Evolutionary conservation across 1,139 yeast genomes (phyloP).

Genomic region (Hansenula anomala): DNA sequence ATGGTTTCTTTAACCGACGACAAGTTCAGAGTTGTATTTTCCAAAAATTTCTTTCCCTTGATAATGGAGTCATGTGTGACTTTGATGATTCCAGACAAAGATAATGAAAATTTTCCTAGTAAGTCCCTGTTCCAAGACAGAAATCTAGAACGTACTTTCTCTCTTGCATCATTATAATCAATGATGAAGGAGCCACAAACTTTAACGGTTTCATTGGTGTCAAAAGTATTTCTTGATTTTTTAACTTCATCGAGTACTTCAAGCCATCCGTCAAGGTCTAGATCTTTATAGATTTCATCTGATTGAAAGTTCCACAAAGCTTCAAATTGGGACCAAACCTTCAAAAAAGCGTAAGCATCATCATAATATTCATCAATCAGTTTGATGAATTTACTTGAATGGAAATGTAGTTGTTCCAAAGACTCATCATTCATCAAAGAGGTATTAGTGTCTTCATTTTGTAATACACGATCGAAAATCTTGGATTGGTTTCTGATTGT

Average conservation of each 20-base stretch:
- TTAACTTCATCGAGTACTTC: conserved; percentile 40
- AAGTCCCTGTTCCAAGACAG: conserved; percentile 54
- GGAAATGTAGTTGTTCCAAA: conserved; percentile 2
- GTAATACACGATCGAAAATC: conserved; percentile 27
- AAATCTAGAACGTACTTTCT: conserved; percentile 49
- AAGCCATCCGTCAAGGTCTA: conserved; percentile 45
- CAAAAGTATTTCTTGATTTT: conserved; percentile 45
- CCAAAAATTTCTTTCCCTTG: conserved; percentile 29
- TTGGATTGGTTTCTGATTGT: conserved; percentile 22
- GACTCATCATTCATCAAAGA: conserved; percentile 2
- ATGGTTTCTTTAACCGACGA: conserved; percentile 33
- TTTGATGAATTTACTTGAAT: conserved; percentile 3
- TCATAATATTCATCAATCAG: conserved; percentile 12
- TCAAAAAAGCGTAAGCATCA: conserved; percentile 8
- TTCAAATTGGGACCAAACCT: conserved; percentile 54
- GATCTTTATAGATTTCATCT: conserved; percentile 26
- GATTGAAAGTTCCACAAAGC: conserved; percentile 52
- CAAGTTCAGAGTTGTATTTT: conserved; percentile 28
- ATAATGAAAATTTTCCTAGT: conserved; percentile 37
- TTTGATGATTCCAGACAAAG: conserved; percentile 27
- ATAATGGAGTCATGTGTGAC: conserved; percentile 25
- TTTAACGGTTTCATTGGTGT: conserved; percentile 38
- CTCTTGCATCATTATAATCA: conserved; percentile 50
- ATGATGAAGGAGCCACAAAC: conserved; percentile 37
- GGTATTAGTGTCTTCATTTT: conserved; percentile 8